These are phyloP conservation scores for Cicer yamashitae DNA, from an alignment of 306 rosid species.

Conservation along the genomic window DNA sequence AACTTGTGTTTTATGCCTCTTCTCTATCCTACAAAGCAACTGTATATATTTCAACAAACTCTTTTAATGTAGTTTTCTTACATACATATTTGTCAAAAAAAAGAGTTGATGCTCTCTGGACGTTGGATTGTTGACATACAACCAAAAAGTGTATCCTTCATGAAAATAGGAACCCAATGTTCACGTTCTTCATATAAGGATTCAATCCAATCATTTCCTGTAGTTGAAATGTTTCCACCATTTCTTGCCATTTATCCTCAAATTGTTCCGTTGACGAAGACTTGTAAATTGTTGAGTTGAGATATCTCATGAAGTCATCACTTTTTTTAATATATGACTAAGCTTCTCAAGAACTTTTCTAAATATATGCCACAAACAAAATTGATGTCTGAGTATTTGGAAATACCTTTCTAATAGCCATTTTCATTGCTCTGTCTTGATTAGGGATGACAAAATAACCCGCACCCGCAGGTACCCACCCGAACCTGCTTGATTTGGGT, in stretches of 20 bases:
- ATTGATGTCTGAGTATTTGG: neutral
- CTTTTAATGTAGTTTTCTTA: neutral
- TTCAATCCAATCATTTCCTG: neutral
- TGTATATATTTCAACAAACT: neutral
- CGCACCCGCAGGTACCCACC: no score
- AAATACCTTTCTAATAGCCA: neutral
- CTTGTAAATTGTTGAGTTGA: neutral
- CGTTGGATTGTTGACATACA: neutral
- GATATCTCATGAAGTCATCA: neutral
- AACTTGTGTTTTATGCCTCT: neutral
- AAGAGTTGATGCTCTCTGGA: neutral
- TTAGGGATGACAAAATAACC: no score
- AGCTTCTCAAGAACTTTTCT: neutral
- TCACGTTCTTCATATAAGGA: neutral
- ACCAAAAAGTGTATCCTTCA: neutral
- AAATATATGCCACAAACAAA: constrained; percentile 13
- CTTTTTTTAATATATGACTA: neutral
- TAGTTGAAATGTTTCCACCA: neutral
- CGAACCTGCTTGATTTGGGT: no score
- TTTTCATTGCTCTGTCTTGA: neutral
- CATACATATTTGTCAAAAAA: neutral
- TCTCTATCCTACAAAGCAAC: neutral
- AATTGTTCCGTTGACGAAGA: neutral
- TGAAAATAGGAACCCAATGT: neutral
- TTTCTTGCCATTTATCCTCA: neutral